Base-by-base conservation (phyloP, 768 basidiomycete genomes). In the Pulveroboletus sp. region DNA sequence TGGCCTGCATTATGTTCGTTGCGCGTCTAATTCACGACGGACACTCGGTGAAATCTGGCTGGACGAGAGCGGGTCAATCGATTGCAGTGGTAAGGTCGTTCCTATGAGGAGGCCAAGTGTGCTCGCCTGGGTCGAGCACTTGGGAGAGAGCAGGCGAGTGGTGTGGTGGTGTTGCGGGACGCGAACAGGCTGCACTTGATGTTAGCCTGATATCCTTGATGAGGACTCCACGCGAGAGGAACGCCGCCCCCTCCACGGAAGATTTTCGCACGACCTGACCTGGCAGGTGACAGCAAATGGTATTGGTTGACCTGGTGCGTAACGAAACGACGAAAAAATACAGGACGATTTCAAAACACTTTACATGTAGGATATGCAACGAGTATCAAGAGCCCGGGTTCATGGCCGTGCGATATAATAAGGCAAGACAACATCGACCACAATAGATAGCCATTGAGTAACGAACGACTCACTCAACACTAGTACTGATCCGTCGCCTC, bases 1-100 rank as follows among this genome's bases (percentile, higher is more conserved):
- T 93, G 66, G 89, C 86, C 77, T 92, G 89, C 89, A 92, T 92
- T 61, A 45, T 55, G 57, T 41, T 43, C 35, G 50, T 50, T 55
- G 49, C 6, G 47, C 1, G 56, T 58, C 53, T 54, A 53, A 51
- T 46, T 54, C 31, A 37, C 51, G 53, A 48, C 40, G 35, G 50
- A 37, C 37, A 40, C 53, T 34, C 39, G 45, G 38, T n/a, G n/a
- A n/a, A n/a, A n/a, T n/a, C n/a, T n/a, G n/a, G n/a, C n/a, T n/a
- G n/a, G n/a, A n/a, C n/a, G n/a, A n/a, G n/a, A n/a, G n/a, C n/a
- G n/a, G n/a, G n/a, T n/a, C n/a, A n/a, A n/a, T n/a, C n/a, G n/a
- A n/a, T n/a, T n/a, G 27, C 22, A 24, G 46, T 47, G 41, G 45
- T 59, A 42, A 54, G 54, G 49, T 26, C 26, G 37, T 36, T 47